These are phyloP conservation scores for Parascedosporium putredinis DNA, from an alignment of 2,329 filamentous ascomycete species.

Conservation along the genomic window DNA sequence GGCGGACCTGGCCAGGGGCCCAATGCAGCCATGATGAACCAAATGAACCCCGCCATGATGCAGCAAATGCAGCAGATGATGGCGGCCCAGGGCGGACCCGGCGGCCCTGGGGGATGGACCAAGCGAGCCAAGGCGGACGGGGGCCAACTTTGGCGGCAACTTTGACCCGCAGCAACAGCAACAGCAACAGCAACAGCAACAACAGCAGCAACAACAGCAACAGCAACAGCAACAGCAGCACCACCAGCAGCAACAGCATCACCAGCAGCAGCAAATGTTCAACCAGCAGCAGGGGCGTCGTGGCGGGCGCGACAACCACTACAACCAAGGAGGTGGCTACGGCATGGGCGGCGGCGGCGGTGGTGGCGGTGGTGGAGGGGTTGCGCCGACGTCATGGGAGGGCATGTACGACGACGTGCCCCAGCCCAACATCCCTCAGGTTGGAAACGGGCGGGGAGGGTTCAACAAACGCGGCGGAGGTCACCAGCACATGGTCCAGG, in stretches of 20 bases:
- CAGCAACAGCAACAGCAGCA: conserved; percentile 14
- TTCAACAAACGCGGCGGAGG: conserved; percentile 23
- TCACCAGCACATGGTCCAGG: conserved; percentile 30
- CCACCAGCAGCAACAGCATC: conserved; percentile 34
- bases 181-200: conserved; percentile 29
- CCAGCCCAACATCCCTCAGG: conserved; percentile 46
- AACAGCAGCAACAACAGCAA: conserved; percentile 16
- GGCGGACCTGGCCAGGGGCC: conserved; percentile 19
- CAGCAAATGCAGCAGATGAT: conserved; percentile 43
- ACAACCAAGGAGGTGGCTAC: conserved; percentile 23
- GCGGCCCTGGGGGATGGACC: conserved; percentile 26
- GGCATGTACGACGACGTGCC: conserved; percentile 97
- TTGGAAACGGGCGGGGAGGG: conserved; percentile 27
- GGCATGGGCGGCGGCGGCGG: conserved; percentile 22
- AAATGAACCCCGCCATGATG: conserved; percentile 44
- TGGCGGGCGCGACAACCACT: conserved; percentile 22
- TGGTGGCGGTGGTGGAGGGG: conserved; percentile 33
- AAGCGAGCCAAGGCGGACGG: conserved; percentile 13
- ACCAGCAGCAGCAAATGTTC: conserved; percentile 16
- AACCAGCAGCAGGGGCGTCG: conserved; percentile 35
- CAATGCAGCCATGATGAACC: conserved; percentile 27
- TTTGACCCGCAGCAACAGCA: conserved; percentile 14
- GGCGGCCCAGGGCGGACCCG: conserved; percentile 24
- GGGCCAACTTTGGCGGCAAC: conserved; percentile 7
- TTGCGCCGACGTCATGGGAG: conserved; percentile 81